These are phyloP conservation scores for Backusella luteola DNA, from an alignment of 192 early-diverging fungal genomes.

Conservation along the genomic window DNA sequence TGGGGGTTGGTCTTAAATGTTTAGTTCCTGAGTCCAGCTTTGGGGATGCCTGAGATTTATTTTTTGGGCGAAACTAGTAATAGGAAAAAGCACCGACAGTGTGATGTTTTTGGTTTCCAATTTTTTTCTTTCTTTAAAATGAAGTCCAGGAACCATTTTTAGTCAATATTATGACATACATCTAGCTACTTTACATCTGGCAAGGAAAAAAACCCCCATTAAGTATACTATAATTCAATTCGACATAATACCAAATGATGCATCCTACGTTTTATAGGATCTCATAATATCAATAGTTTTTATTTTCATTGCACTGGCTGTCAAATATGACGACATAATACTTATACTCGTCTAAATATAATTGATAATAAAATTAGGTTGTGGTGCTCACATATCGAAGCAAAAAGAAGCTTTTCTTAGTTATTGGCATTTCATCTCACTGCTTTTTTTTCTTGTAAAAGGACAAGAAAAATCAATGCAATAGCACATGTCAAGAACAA, in stretches of 20 bases:
- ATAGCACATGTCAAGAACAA: background rate
- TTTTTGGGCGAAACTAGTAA: background rate
- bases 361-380: background rate
- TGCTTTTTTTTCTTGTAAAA: background rate
- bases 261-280: background rate
- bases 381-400: background rate
- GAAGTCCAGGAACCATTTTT: background rate
- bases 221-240: background rate
- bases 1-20: background rate
- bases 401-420: background rate
- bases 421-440: background rate
- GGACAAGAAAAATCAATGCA: background rate
- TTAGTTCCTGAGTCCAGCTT: background rate
- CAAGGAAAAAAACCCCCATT: background rate
- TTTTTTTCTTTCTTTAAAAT: constrained; percentile 1
- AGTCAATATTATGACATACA: background rate
- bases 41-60: background rate
- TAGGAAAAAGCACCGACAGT: background rate
- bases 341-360: background rate
- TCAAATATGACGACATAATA: background rate
- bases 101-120: background rate
- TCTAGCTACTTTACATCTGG: background rate
- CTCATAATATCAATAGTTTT: background rate
- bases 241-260: background rate
- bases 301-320: background rate